phyloP scores from a whole-genome alignment of 768 basidiomycete species.

The Pulveroboletus sp. region DNA sequence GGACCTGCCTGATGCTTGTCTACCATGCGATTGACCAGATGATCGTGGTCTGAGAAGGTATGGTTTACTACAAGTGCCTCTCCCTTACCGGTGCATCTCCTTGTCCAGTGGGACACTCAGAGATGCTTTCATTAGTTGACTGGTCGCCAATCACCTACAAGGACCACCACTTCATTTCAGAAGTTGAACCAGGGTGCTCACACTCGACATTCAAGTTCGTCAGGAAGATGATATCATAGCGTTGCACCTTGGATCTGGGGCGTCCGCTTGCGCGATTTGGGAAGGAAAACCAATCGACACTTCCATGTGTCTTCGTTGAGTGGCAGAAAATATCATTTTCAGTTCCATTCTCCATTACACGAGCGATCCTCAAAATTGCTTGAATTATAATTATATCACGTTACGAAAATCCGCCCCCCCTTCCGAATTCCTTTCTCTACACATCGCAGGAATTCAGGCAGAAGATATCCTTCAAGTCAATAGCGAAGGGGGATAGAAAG shows the following conservation, averaged over 20 bases:
- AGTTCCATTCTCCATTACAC: conserved; percentile 81
- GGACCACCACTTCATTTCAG: conserved; percentile 32
- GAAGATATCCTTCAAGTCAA: conserved; percentile 77
- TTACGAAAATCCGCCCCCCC: conserved; percentile 45
- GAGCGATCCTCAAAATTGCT: conserved; percentile 43
- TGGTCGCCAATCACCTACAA: conserved; percentile 58
- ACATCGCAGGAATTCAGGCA: conserved; percentile 57
- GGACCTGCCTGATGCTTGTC: conserved; percentile 72
- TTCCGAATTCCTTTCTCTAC: too few relatives aligned
- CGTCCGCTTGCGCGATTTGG: conserved; percentile 73
- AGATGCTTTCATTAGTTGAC: conserved; percentile 66
- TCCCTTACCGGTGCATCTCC: background rate
- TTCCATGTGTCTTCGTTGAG: conserved; percentile 86
- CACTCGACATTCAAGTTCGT: background rate
- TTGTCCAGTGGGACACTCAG: conserved; percentile 22
- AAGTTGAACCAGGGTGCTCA: background rate
- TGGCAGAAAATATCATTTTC: conserved; percentile 80
- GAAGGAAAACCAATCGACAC: conserved; percentile 77
- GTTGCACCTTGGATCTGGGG: conserved; percentile 88
- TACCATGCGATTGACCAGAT: conserved; percentile 66
- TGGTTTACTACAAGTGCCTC: conserved; percentile 65
- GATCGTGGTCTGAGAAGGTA: conserved; percentile 78
- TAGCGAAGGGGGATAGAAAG: conserved; percentile 72
- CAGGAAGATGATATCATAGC: conserved; percentile 62
- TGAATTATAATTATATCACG: conserved; percentile 50